Evolutionary conservation across 441 rosid species (phyloP), one percentile per base, ranked within the genome.

Genomic region (Isatis lusitanica): DNA sequence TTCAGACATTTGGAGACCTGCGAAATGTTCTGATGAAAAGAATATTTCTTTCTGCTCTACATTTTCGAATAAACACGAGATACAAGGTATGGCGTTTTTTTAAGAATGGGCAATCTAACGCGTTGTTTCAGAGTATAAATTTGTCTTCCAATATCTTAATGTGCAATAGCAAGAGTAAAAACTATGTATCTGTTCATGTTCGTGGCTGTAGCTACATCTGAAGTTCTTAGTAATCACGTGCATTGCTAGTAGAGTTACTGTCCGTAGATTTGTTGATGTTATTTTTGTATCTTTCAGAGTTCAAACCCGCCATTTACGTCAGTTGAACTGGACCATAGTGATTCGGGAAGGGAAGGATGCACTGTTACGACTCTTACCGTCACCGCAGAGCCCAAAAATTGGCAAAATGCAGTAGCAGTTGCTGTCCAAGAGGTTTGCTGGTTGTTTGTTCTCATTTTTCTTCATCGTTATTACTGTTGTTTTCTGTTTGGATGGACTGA

Each of bases 261-360:
- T 59, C 42, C 4, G 1, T 50, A 40, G 9, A 26, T 61, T 26
- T 44, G 30, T 38, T 73, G 57, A 46, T 68, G 28, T 39, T 61
- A 46, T 48, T 43, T 75, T 68, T 71, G 65, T 73, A 73, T 68
- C 73, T 90, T 80, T 76, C 93, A 92, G 99, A 96, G 97, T 87
- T 96, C 99, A 59, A 91, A 96, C 82, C 99, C 98, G 0, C 99
- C 98, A n/a, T 96, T 93, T 83, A 93, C 99, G 12, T 96, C 98
- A 46, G 91, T 96, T 76, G 99, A 96, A 84, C 82, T 96, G 86
- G 99, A 96, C 83, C 99, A 96, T 82, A 93, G 99, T 79, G 99
- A 96, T 79, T 96, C 99, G 12, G 99, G 99, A 78, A 90, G 99
- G 84, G 98, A 96, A 85, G 97, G 97, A 57, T 96, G 99, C 88